phyloP scores from a whole-genome alignment of 805 yeast genomes.

The Suhomyces kilbournensis region DNA sequence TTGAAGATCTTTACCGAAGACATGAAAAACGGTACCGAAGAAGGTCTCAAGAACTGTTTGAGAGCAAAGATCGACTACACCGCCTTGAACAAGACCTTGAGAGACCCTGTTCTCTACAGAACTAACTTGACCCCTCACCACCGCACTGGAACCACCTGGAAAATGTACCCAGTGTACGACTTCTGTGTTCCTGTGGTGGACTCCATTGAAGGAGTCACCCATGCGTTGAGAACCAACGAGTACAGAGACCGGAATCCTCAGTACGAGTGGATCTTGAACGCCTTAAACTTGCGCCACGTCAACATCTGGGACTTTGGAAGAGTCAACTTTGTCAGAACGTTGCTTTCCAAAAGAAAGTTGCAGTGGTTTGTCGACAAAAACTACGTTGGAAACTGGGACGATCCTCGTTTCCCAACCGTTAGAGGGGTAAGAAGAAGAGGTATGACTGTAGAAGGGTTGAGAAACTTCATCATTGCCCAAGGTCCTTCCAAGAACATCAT shows the following conservation, averaged over 20 bases:
- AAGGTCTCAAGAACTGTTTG: conserved; percentile 86
- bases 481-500: conserved; percentile 98
- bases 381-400: conserved; percentile 93
- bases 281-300: conserved; percentile 82
- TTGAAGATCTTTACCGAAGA: conserved; percentile 80
- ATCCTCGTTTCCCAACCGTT: conserved; percentile 99
- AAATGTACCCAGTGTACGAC: conserved; percentile 96
- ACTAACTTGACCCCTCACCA: conserved; percentile 97
- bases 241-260: conserved; percentile 98
- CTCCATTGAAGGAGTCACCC: conserved; percentile 94
- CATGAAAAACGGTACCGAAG: conserved; percentile 92
- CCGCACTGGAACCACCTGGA: conserved; percentile 91
- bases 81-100: conserved; percentile 87
- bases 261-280: conserved; percentile 91
- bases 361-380: conserved; percentile 98
- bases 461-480: conserved; percentile 89
- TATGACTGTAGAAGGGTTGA: conserved; percentile 97
- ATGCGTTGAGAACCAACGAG: conserved; percentile 95
- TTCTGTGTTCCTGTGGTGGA: conserved; percentile 98
- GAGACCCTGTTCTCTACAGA: conserved; percentile 98
- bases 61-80: conserved; percentile 96
- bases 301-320: conserved; percentile 98
- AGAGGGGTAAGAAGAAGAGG: conserved; percentile 99
- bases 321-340: conserved; percentile 93
- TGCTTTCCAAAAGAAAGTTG: conserved; percentile 93